A percentile compares a stretch with the other conserved stretches of the same genome.
phyloP scores from a whole-genome alignment of 371 early-diverging fungal species.

The Actinomucor elegans region DNA sequence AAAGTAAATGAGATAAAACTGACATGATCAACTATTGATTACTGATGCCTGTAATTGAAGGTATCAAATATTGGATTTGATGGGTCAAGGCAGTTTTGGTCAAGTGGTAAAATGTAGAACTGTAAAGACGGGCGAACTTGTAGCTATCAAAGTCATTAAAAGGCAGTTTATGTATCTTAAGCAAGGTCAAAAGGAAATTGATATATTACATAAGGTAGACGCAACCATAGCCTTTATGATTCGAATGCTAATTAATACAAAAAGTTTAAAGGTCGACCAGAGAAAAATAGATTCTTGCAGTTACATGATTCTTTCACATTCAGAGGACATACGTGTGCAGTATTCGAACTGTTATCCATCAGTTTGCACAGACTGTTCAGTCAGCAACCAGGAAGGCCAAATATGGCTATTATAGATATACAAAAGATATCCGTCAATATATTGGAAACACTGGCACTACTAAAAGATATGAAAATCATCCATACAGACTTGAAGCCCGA shows the following conservation, averaged over 20 bases:
- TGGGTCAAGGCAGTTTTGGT: constrained; percentile 98
- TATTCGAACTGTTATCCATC: constrained; percentile 91
- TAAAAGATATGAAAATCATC: constrained; percentile 84
- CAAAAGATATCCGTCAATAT: constrained; percentile 85
- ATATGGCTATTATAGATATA: constrained; percentile 82
- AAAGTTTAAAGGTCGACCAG: constrained; percentile 61
- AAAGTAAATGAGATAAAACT: no score
- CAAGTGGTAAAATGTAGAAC: constrained; percentile 96
- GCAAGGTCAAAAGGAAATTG: constrained; percentile 93
- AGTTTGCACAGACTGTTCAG: constrained; percentile 94
- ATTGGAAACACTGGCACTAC: constrained; percentile 80
- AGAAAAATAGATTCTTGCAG: constrained; percentile 73
- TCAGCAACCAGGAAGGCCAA: constrained; percentile 81
- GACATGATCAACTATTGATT: not conserved
- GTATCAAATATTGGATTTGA: constrained; percentile 84
- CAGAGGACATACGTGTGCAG: constrained; percentile 90
- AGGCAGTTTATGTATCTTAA: constrained; percentile 89
- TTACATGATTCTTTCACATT: constrained; percentile 86
- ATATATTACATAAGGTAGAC: constrained; percentile 53
- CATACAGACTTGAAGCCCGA: constrained; percentile 98
- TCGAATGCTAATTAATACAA: not conserved
- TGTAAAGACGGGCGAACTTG: constrained; percentile 76
- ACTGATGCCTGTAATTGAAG: constrained; percentile 23
- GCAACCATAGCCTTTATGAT: not conserved
- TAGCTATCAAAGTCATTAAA: constrained; percentile 97